phyloP scores from a whole-genome alignment of 495 filamentous ascomycete genomes.

The Penicillium riverlandense region DNA sequence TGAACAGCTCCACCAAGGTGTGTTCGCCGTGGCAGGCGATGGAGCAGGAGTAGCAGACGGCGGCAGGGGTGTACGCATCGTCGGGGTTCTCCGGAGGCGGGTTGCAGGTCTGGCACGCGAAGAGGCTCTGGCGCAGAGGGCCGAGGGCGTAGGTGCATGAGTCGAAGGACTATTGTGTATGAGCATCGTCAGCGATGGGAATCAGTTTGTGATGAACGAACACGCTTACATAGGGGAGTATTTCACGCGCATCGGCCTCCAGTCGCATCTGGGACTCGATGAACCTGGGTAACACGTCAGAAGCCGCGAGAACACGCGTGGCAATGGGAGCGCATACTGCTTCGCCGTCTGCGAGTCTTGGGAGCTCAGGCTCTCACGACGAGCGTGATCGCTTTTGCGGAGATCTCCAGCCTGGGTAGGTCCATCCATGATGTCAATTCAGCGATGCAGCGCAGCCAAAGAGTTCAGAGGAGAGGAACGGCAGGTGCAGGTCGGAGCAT shows the following conservation, averaged over 20 bases:
- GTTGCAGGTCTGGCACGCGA: constrained; percentile 88
- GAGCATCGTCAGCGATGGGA: constrained; percentile 2
- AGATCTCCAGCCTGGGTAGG: background rate
- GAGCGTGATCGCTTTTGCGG: constrained; percentile 8
- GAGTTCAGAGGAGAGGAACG: too few species aligned
- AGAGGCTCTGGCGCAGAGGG: constrained; percentile 76
- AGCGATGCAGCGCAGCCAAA: constrained; percentile 1
- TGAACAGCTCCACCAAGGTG: constrained; percentile 90
- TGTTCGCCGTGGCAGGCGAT: constrained; percentile 96
- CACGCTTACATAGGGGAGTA: constrained; percentile 72
- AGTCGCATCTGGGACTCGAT: constrained; percentile 84
- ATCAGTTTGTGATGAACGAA: constrained; percentile 1
- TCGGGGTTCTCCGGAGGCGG: constrained; percentile 58
- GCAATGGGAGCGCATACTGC: constrained; percentile 47
- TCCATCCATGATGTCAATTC: constrained; percentile 7
- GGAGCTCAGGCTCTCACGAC: constrained; percentile 51
- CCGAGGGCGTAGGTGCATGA: constrained; percentile 85
- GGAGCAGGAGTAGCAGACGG: constrained; percentile 92
- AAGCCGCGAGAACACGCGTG: background rate
- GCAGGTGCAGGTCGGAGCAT: too few species aligned
- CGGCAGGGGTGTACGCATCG: constrained; percentile 65
- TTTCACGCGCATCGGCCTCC: constrained; percentile 90
- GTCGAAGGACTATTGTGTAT: constrained; percentile 64
- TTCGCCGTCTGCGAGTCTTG: constrained; percentile 80
- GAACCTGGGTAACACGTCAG: constrained; percentile 48